Conservation (phyloP, 2,329 filamentous ascomycete genomes). For the Epichloe sylvatica region DNA sequence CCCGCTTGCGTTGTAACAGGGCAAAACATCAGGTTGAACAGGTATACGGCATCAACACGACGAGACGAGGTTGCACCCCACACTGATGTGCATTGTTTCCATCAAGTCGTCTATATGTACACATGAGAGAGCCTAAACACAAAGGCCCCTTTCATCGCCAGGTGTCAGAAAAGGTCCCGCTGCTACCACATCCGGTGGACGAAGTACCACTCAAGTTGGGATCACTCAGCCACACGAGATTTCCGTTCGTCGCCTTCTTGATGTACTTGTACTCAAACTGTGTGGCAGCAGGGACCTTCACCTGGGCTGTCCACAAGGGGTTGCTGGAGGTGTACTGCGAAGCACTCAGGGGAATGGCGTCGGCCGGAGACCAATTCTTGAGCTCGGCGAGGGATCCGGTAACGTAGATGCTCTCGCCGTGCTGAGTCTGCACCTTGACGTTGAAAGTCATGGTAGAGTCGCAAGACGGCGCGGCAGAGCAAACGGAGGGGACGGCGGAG, state of each 20-base stretch:
- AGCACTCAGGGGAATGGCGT: conserved; percentile 36
- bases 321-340: conserved; percentile 38
- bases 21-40: too few relatives aligned
- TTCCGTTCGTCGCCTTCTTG: conserved; percentile 34
- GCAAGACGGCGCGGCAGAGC: conserved; percentile 12
- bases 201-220: conserved; percentile 21
- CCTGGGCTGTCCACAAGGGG: conserved; percentile 38
- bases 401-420: conserved; percentile 10
- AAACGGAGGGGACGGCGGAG: conserved; percentile 9
- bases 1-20: too few relatives aligned
- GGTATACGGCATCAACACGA: too few relatives aligned
- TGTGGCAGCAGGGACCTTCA: conserved; percentile 37
- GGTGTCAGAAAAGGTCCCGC: not conserved
- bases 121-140: not conserved
- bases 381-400: conserved; percentile 25
- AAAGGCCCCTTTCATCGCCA: conserved; percentile 1
- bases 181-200: conserved; percentile 1
- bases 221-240: conserved; percentile 44
- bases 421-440: conserved; percentile 7
- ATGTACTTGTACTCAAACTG: conserved; percentile 49
- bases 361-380: conserved; percentile 20
- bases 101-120: too few relatives aligned
- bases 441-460: conserved; percentile 12
- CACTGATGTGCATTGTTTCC: too few relatives aligned
- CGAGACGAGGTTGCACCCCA: too few relatives aligned